These are phyloP conservation scores for Colletotrichum sp. DNA, from an alignment of 2,329 filamentous ascomycete genomes.

Conservation along the genomic window DNA sequence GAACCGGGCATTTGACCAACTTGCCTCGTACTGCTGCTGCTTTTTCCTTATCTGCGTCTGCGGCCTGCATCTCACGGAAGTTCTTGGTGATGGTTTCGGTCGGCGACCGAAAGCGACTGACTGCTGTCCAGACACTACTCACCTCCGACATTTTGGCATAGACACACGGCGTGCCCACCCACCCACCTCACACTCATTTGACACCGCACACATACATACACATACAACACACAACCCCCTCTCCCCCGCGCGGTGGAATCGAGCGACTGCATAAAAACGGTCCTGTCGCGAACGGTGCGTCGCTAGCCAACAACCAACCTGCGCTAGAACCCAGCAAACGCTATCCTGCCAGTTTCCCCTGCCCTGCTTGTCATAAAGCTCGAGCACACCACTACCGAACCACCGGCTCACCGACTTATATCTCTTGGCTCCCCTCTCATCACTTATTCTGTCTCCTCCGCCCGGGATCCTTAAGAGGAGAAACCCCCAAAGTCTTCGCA, in stretches of 20 bases:
- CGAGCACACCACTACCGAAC: slow-evolving; percentile 13
- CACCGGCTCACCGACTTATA: slow-evolving; percentile 17
- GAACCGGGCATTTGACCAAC: neutral
- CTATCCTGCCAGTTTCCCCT: neutral
- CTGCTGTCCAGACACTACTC: neutral
- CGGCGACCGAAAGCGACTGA: slow-evolving; percentile 16
- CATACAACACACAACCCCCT: neutral
- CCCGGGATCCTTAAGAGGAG: neutral
- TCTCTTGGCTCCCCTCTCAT: slow-evolving; percentile 14
- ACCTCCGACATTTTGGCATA: neutral
- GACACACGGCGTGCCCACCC: neutral
- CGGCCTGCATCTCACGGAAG: neutral
- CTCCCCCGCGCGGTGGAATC: neutral
- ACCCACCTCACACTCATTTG: neutral
- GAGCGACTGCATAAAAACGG: slow-evolving; percentile 14
- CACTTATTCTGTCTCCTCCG: neutral
- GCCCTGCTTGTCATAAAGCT: slow-evolving; percentile 21
- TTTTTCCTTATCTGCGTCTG: neutral
- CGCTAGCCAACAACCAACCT: slow-evolving; percentile 3
- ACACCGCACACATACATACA: neutral
- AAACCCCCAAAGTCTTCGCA: neutral
- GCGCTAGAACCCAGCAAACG: slow-evolving; percentile 16
- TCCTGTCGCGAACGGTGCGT: slow-evolving; percentile 21
- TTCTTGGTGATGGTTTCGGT: slow-evolving; percentile 15
- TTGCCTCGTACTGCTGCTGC: neutral